Conservation (phyloP, 768 basidiomycete species). For the Phlebiopsis flavidoalba region DNA sequence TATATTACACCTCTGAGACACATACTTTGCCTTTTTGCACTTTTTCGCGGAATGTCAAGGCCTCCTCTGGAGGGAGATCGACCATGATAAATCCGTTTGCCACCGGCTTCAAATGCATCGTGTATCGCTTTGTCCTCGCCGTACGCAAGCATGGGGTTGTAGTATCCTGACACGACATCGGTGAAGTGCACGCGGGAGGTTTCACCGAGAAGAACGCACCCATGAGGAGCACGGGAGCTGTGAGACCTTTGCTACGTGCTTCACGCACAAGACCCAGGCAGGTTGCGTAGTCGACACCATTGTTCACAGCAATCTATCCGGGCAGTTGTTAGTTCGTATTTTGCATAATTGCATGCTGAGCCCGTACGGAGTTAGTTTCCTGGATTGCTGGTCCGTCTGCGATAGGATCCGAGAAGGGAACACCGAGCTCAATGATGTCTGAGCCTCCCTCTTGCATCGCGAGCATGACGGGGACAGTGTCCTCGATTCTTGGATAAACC, state of each 20-base stretch:
- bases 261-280: conserved; percentile 73
- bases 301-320: conserved; percentile 73
- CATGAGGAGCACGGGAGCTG: conserved; percentile 88
- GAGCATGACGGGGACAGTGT: conserved; percentile 84
- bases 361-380: conserved; percentile 84
- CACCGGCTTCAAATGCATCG: conserved; percentile 83
- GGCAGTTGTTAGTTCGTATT: neutral
- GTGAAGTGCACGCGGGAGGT: neutral
- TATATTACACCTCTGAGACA: conserved; percentile 10
- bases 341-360: neutral
- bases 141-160: conserved; percentile 93
- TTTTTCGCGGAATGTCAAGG: conserved; percentile 84
- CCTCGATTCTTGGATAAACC: conserved; percentile 77
- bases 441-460: conserved; percentile 92
- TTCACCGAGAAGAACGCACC: conserved; percentile 40
- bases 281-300: conserved; percentile 70
- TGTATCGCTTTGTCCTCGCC: conserved; percentile 92
- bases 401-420: conserved; percentile 95
- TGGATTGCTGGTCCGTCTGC: conserved; percentile 95
- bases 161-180: conserved; percentile 68
- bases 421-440: conserved; percentile 92
- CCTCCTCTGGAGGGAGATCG: conserved; percentile 97
- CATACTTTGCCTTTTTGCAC: conserved; percentile 76
- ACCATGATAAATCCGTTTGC: conserved; percentile 98
- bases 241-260: conserved; percentile 79